Base-by-base conservation (phyloP, 805 yeast species). In the Sugiyamaella lignohabitans region DNA sequence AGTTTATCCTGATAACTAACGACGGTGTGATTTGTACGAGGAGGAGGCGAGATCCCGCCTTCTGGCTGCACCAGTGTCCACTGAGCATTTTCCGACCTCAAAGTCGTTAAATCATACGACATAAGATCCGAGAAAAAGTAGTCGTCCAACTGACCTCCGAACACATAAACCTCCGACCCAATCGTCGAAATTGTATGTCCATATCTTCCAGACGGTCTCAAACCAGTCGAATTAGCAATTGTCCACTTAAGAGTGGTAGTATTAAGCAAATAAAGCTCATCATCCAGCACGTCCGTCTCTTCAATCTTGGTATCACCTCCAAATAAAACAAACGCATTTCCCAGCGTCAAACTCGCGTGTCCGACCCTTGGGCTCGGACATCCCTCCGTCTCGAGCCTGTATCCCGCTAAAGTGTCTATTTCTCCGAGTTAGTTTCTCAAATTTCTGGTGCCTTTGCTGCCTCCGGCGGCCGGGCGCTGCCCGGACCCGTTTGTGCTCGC, bases 321-420 rank as follows among this genome's bases (percentile, higher is more conserved):
- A 66, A 87, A 91, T 11, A 93, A 79, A 39, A 93, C 88, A 59
- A 83, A 93, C 1, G 98, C 98, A 60, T 89, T 91, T 11, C 98
- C 98, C 51, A 95, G 82, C 29, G 91, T 72, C 6, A 89, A 84
- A 1, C 95, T 76, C 4, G 96, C 87, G 66, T 93, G 99, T 2
- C 98, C 98, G 4, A 91, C 96, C 58, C 98, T 80, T 29, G 98
- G 96, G 17, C 96, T 91, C 1, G 97, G 96, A 16, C 87, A 78
- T 43, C 84, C 80, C 51, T 82, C 87, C 43, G 79, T 77, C 50
- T 84, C 85, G 50, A 84, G 86, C 42, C 82, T 73, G 57, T 71
- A 83, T 43, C 74, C 55, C 60, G 68, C 59, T 39, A 64, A 57
- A 30, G 63, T 57, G 46, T 65, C 69, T 52, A 51, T 5, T 21